A percentile compares a stretch with the other conserved stretches of the same genome.
These are phyloP conservation scores for Curvularia lunata DNA, from an alignment of 2,329 filamentous ascomycete genomes.

Conservation along the genomic window DNA sequence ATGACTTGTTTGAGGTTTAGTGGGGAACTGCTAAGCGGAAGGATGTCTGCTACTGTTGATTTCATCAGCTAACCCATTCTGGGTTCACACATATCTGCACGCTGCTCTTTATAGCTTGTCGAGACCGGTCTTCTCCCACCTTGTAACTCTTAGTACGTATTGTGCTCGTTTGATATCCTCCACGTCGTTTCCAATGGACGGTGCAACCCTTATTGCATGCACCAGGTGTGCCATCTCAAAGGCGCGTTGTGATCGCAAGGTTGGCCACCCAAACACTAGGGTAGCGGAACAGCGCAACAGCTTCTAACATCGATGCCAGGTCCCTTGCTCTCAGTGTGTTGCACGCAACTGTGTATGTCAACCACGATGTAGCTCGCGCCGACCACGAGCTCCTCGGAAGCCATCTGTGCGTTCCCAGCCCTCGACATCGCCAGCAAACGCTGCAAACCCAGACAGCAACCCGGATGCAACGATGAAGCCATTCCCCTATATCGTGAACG, in stretches of 20 bases:
- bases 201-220: conserved; percentile 11
- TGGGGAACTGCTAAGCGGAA: no score
- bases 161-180: background rate
- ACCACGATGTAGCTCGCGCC: conserved; percentile 11
- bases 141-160: background rate
- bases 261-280: background rate
- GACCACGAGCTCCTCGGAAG: conserved; percentile 8
- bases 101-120: background rate
- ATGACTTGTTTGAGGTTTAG: no score
- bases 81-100: no score
- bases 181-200: conserved; percentile 1
- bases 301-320: conserved; percentile 6
- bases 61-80: no score
- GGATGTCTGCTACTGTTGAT: no score
- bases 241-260: conserved; percentile 13
- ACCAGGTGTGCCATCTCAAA: conserved; percentile 15
- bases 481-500: conserved; percentile 5
- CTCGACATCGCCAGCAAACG: background rate
- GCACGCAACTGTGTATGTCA: conserved; percentile 12
- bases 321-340: conserved; percentile 16
- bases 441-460: background rate
- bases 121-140: background rate
- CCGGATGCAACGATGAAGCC: conserved; percentile 8
- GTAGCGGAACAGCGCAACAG: background rate
- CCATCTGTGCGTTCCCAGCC: conserved; percentile 1